Evolutionary conservation across 768 basidiomycete genomes (phyloP).

Genomic region (Boletus vinaceobasis): DNA sequence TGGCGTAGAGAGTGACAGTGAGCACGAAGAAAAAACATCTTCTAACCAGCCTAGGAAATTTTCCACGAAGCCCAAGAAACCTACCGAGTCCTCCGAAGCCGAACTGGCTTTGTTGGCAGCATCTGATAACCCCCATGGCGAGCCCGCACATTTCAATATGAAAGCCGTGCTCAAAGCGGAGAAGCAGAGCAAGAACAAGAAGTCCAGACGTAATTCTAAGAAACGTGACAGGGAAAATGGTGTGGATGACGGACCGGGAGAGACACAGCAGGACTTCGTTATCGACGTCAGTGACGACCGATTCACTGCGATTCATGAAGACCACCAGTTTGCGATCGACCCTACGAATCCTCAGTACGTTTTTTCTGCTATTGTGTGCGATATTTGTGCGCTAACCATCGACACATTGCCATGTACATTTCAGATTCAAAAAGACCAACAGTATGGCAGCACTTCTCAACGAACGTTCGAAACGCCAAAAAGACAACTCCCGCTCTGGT

Average conservation of each 20-base stretch:
- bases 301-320: slow-evolving; percentile 84
- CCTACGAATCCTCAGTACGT: slow-evolving; percentile 92
- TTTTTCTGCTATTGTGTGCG: not conserved
- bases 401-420: not conserved
- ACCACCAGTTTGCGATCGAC: slow-evolving; percentile 92
- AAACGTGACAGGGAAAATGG: slow-evolving; percentile 21
- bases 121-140: slow-evolving; percentile 50
- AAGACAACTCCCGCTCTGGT: slow-evolving; percentile 23
- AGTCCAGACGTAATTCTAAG: slow-evolving; percentile 35
- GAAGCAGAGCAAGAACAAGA: slow-evolving; percentile 49
- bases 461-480: slow-evolving; percentile 73
- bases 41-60: slow-evolving; percentile 21
- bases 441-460: slow-evolving; percentile 81
- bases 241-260: slow-evolving; percentile 49
- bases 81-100: slow-evolving; percentile 36
- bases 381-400: not conserved
- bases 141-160: slow-evolving; percentile 84
- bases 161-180: slow-evolving; percentile 85
- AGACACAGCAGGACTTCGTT: slow-evolving; percentile 75
- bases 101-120: slow-evolving; percentile 64
- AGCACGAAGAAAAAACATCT: slow-evolving; percentile 26
- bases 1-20: slow-evolving; percentile 34
- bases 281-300: slow-evolving; percentile 86
- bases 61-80: slow-evolving; percentile 22
- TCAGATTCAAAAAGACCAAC: slow-evolving; percentile 89